phyloP scores from a whole-genome alignment of 2,329 filamentous ascomycete genomes.

The Penicillium sp. region DNA sequence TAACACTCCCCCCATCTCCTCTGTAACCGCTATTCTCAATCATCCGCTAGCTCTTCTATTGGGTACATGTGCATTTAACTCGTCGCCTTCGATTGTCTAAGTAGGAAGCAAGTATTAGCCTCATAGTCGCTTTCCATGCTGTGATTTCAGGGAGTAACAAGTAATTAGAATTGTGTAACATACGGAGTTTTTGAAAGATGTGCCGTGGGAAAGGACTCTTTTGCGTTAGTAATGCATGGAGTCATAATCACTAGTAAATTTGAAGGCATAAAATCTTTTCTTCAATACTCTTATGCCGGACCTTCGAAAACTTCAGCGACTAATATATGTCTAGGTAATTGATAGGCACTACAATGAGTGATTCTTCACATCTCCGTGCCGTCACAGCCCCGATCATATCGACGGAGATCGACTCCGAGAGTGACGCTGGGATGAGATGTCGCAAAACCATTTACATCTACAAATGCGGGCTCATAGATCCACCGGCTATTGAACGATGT shows the following conservation, averaged over 20 bases:
- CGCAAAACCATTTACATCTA: slow-evolving; percentile 10
- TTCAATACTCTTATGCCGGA: background rate
- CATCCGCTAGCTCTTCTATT: background rate
- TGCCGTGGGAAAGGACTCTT: background rate
- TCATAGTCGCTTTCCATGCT: background rate
- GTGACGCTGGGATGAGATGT: background rate
- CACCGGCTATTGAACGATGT: slow-evolving; percentile 5
- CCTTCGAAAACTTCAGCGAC: background rate
- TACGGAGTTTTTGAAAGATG: background rate
- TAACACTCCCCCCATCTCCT: too few species aligned
- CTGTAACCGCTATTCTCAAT: too few species aligned
- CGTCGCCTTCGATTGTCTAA: background rate
- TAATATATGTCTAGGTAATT: background rate
- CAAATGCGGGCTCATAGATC: slow-evolving; percentile 1
- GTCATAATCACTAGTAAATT: background rate
- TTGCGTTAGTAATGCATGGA: background rate
- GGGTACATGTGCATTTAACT: background rate
- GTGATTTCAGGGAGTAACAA: background rate
- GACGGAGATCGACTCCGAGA: background rate
- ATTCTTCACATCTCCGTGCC: background rate
- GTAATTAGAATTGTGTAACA: background rate
- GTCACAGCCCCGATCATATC: background rate
- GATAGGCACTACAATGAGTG: background rate
- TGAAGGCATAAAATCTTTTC: background rate
- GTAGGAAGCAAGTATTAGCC: background rate